Conservation (phyloP, 345 rosid species). For the Aquilaria yunnanensis region DNA sequence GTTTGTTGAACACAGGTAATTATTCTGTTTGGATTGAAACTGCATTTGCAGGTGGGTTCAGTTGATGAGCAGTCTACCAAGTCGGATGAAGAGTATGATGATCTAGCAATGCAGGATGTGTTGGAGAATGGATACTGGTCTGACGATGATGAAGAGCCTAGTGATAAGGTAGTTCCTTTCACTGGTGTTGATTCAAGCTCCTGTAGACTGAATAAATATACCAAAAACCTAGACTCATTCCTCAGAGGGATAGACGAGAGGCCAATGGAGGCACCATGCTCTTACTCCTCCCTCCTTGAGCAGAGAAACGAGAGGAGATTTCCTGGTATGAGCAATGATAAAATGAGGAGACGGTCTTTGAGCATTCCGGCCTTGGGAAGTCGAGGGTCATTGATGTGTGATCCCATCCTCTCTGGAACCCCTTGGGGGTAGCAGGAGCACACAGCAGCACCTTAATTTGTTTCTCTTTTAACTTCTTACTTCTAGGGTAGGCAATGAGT, state of each 20-base stretch:
- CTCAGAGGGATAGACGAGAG: constrained; percentile 41
- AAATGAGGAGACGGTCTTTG: constrained; percentile 63
- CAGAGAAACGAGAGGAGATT: constrained; percentile 37
- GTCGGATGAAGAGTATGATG: constrained; percentile 89
- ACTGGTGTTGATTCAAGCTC: constrained; percentile 6
- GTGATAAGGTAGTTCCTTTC: constrained; percentile 21
- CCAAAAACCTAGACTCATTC: constrained; percentile 51
- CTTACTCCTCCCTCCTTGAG: constrained; percentile 27
- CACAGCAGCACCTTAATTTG: constrained; percentile 8
- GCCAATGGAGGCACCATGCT: constrained; percentile 40
- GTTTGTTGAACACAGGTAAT: neutral
- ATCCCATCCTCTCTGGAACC: constrained; percentile 54
- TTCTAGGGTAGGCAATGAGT: neutral
- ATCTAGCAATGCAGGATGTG: constrained; percentile 75
- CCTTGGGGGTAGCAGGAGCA: constrained; percentile 30
- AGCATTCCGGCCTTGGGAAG: constrained; percentile 73
- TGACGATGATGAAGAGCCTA: constrained; percentile 43
- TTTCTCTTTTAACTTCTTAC: neutral
- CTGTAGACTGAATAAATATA: constrained; percentile 40
- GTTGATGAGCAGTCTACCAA: constrained; percentile 93
- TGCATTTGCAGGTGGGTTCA: constrained; percentile 57
- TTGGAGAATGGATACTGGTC: constrained; percentile 48
- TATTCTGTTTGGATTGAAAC: neutral
- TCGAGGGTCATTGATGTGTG: constrained; percentile 35
- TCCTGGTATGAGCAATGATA: constrained; percentile 28